Conservation (phyloP, 345 rosid genomes). For the Eucalyptus sp. region DNA sequence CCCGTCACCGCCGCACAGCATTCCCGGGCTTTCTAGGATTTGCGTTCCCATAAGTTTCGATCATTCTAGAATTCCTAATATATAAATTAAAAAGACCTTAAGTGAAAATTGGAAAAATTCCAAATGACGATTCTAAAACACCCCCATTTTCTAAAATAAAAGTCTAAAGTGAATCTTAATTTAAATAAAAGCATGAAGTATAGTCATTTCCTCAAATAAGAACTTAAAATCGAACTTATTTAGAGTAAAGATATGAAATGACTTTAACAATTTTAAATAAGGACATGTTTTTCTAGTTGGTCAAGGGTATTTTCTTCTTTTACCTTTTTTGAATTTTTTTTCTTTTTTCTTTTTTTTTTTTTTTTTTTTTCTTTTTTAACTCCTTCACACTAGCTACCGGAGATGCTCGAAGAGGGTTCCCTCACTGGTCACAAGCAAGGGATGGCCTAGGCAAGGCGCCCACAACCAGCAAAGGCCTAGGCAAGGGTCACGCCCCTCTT, state of each 20-base stretch:
- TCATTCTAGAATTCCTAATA: background rate
- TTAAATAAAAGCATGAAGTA: too few relatives aligned
- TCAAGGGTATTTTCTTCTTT: too few relatives aligned
- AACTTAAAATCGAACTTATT: too few relatives aligned
- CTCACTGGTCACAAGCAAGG: fast-evolving
- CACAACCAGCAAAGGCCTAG: fast-evolving
- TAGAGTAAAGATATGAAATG: too few relatives aligned
- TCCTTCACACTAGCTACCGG: fast-evolving
- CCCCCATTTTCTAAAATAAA: fast-evolving
- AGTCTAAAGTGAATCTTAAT: fast-evolving
- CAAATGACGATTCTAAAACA: too few relatives aligned
- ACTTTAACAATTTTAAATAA: fast-evolving
- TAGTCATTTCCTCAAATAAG: too few relatives aligned
- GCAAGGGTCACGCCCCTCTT: fast-evolving
- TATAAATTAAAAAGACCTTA: fast-evolving
- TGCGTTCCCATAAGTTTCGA: background rate
- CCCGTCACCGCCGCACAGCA: background rate
- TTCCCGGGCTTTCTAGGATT: background rate
- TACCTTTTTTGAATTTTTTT: too few relatives aligned
- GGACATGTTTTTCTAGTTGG: fast-evolving
- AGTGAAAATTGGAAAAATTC: too few relatives aligned
- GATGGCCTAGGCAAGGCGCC: fast-evolving
- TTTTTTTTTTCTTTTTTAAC: too few relatives aligned
- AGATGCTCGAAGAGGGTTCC: too few relatives aligned
- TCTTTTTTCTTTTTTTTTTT: fast-evolving